Base-by-base conservation (phyloP, 2,329 filamentous ascomycete species). In the Mollisia scopiformis region DNA sequence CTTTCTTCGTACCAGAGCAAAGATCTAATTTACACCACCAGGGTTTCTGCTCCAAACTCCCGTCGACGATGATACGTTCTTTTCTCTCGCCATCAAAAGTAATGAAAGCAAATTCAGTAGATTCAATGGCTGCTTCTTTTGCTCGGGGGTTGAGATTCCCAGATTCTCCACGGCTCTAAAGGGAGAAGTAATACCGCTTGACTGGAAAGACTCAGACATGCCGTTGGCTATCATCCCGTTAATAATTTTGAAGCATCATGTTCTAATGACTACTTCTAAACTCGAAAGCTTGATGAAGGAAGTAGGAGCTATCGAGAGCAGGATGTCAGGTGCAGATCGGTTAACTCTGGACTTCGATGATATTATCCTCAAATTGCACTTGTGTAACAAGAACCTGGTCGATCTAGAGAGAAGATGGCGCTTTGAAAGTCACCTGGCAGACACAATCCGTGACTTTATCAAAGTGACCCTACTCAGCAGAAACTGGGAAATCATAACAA, bases 211-310 rank as follows among this genome's bases (percentile, higher is more conserved):
- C 30, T 6, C 30, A 13, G 13, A 6, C 30, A 33, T 13, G 13
- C 6, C 30, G 6, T 6, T 33, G 30, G 30, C 30, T 13, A 13
- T 75, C 70, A n/a, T 72, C 64, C 39, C 39, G 7, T n/a, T 43
- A n/a, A 43, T 43, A n/a, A 43, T 43, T 23, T 23, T 43, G 21
- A 23, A n/a, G 39, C 6, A 43, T 6, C 39, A 43, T n/a, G 14
- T 43, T 7, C 16, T 8, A n/a, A 6, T 6, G 6, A 43, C 21
- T 7, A 6, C 14, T 6, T 8, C 6, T 7, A n/a, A n/a, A 7
- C 21, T 43, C 7, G 7, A 7, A n/a, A n/a, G 16, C 6, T n/a
- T 43, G 21, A 43, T 43, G 6, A 7, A n/a, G 6, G 6, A n/a
- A n/a, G 39, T 43, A n/a, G 39, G 19, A 7, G 19, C 6, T 6